Percentiles rank a stretch among this genome's conserved stretches.
phyloP scores from a whole-genome alignment of 768 basidiomycete species.

The Termitomyces sp. region DNA sequence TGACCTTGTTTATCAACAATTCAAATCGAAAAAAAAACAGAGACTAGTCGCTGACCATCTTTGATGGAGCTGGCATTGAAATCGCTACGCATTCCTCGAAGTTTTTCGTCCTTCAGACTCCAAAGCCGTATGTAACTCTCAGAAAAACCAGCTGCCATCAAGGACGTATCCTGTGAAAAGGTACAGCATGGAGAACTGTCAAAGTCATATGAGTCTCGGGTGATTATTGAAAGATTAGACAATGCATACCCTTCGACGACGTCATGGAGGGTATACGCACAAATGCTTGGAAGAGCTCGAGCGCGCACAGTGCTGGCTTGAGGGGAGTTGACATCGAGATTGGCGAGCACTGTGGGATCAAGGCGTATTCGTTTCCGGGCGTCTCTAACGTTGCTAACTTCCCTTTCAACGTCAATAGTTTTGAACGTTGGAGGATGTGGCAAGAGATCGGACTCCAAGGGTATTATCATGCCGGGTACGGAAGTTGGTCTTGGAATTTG shows the following conservation, averaged over 20 bases:
- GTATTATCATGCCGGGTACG: conserved; percentile 57
- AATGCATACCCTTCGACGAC: conserved; percentile 83
- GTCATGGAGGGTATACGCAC: conserved; percentile 93
- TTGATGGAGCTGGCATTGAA: conserved; percentile 62
- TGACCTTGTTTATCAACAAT: conserved; percentile 2
- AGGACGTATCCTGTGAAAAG: conserved; percentile 87
- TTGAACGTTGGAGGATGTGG: conserved; percentile 85
- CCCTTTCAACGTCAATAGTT: conserved; percentile 83
- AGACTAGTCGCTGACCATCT: conserved; percentile 53
- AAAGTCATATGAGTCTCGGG: neutral
- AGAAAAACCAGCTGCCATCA: conserved; percentile 93
- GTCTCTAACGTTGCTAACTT: conserved; percentile 87
- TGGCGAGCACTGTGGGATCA: conserved; percentile 66
- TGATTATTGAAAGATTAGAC: neutral
- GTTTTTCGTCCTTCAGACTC: conserved; percentile 90
- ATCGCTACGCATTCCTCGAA: conserved; percentile 76
- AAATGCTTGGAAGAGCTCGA: conserved; percentile 85
- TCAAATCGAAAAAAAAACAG: neutral
- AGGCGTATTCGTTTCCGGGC: conserved; percentile 88
- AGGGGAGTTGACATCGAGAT: conserved; percentile 53
- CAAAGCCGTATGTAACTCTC: conserved; percentile 95
- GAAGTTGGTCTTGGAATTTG: conserved; percentile 47
- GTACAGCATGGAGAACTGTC: conserved; percentile 77
- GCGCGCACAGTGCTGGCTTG: conserved; percentile 58
- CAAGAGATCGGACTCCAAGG: conserved; percentile 67